Base-by-base conservation (phyloP, 2,329 filamentous ascomycete species). In the Penicillium sp. region DNA sequence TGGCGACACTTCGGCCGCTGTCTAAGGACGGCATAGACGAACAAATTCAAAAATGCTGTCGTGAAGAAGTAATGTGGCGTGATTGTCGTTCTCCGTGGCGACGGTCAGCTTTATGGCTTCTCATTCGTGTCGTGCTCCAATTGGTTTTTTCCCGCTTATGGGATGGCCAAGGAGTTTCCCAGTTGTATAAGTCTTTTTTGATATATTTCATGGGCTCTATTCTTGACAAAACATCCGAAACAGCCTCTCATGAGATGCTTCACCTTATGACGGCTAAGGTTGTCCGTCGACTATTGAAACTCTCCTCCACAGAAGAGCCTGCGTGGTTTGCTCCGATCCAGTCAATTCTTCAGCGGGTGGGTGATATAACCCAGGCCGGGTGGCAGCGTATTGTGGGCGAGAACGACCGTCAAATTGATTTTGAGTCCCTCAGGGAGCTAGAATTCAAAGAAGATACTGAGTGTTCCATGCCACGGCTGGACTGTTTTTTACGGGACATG, bases 21-120 rank as follows among this genome's bases (percentile, higher is more conserved):
- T 76, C 76, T 0, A 43, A 52, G 2, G 47, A 58, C 0, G 46
- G 52, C 4, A 12, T 59, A 0, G 54, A 56, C 0, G 5, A 42
- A 0, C 62, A 66, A 0, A 67, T 82, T n/a, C 64, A 52, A 38
- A 83, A 83, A 49, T 66, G 75, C 28, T 77, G 75, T 0, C 73
- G 77, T 2, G 78, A 83, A 35, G 79, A 83, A 11, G 71, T 81
- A 1, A 47, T 77, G 8, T 81, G 69, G 66, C 49, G 55, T 2
- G 40, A 61, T 46, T 48, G 50, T 11, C 51, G 50, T 1, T 37
- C 45, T 1, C 76, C 75, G 0, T 82, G 79, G 79, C 65, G 73
- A 9, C 62, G 75, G 39, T 81, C 78, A 9, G 66, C 79, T 0
- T 49, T 76, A 0, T 84, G 79, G 79, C 65, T 83, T 0, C 64